Evolutionary conservation across 768 basidiomycete species (phyloP).

Genomic region (Pisolithus marmoratus): DNA sequence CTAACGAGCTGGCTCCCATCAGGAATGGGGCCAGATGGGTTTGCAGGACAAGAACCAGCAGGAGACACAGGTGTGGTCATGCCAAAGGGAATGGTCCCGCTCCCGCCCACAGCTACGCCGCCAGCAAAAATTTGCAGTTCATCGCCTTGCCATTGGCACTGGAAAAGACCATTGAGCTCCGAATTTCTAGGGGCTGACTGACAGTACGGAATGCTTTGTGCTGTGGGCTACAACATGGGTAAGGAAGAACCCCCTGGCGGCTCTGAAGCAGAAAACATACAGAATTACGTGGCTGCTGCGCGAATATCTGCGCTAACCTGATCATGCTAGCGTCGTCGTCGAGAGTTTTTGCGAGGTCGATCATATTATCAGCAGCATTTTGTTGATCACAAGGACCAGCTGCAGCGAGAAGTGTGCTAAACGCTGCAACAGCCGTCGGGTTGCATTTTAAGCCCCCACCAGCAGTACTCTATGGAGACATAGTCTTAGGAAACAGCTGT

Average conservation of each 20-base stretch:
- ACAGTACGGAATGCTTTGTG: constrained; percentile 45
- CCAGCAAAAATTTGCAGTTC: constrained; percentile 42
- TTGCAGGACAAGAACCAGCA: constrained; percentile 46
- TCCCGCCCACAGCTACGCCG: constrained; percentile 34
- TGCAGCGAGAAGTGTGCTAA: constrained; percentile 54
- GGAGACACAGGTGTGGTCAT: constrained; percentile 34
- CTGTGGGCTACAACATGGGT: constrained; percentile 31
- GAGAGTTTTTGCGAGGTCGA: constrained; percentile 40
- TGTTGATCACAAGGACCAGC: constrained; percentile 52
- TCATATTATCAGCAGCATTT: constrained; percentile 47
- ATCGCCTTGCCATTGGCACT: constrained; percentile 51
- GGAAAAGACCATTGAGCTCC: constrained; percentile 51
- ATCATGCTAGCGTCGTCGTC: constrained; percentile 45
- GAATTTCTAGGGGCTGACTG: constrained; percentile 45
- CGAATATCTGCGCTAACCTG: constrained; percentile 45
- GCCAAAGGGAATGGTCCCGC: constrained; percentile 52
- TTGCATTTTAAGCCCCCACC: constrained; percentile 57
- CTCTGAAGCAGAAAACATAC: constrained; percentile 23
- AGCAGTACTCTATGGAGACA: constrained; percentile 38
- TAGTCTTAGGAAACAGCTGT: background rate
- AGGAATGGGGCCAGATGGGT: constrained; percentile 41
- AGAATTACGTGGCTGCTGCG: constrained; percentile 53
- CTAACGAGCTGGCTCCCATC: constrained; percentile 42
- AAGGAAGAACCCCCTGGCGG: no score
- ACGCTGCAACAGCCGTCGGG: constrained; percentile 47